These are phyloP conservation scores for Rhodotorula glutinis DNA, from an alignment of 1,284 basidiomycete genomes.

Conservation along the genomic window DNA sequence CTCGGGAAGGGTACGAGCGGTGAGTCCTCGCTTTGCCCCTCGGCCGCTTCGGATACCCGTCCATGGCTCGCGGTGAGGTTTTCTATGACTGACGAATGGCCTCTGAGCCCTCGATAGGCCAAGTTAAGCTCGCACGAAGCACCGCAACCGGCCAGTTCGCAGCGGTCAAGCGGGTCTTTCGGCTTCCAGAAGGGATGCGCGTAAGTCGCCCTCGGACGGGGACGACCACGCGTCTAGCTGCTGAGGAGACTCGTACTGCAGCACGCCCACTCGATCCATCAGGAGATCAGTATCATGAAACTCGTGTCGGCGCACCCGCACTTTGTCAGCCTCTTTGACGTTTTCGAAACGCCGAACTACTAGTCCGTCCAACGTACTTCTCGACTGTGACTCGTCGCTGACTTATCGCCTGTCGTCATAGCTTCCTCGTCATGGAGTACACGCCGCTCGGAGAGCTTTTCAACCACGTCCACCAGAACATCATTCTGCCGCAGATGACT, in stretches of 20 bases:
- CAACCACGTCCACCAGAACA: slow-evolving; percentile 45
- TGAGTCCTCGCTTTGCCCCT: neutral
- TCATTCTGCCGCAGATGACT: slow-evolving; percentile 40
- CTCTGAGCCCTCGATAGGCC: slow-evolving; percentile 13
- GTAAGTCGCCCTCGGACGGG: slow-evolving; percentile 43
- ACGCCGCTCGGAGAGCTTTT: slow-evolving; percentile 49
- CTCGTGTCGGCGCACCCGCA: slow-evolving; percentile 48
- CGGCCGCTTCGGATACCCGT: no score
- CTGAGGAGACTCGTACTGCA: neutral
- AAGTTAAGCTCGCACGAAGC: slow-evolving; percentile 46
- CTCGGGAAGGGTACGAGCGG: slow-evolving; percentile 28
- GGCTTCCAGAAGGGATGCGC: slow-evolving; percentile 43
- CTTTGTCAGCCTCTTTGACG: slow-evolving; percentile 48
- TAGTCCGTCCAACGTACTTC: slow-evolving; percentile 28
- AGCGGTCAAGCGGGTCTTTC: slow-evolving; percentile 48
- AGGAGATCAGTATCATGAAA: slow-evolving; percentile 50
- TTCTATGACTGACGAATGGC: no score
- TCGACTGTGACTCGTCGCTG: neutral
- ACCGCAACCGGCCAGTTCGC: slow-evolving; percentile 44
- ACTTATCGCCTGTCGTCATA: neutral
- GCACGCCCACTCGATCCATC: slow-evolving; percentile 36
- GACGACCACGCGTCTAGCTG: slow-evolving; percentile 24
- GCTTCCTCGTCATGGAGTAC: slow-evolving; percentile 48
- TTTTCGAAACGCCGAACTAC: slow-evolving; percentile 48
- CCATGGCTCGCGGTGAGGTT: no score